Evolutionary conservation across 805 yeast genomes (phyloP), one percentile per base, ranked within the genome.

Genomic region (Ogataea philodendri): DNA sequence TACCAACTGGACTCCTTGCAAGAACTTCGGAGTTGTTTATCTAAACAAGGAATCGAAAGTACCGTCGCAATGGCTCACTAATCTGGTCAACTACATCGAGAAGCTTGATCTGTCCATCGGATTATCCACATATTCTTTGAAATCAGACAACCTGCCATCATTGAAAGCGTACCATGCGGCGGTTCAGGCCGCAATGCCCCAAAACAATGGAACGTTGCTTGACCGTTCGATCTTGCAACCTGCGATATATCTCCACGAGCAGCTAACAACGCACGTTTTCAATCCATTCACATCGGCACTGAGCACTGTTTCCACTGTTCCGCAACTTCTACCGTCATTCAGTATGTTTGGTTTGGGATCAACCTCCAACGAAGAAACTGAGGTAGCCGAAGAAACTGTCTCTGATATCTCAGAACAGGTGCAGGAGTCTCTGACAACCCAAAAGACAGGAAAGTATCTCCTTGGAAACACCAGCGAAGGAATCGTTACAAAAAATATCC

Each of bases 11-110:
- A 37, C 48, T 1, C 61, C 62, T 3, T 42, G 52, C 3, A 52
- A 59, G 32, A 53, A 60, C 31, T 60, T 55, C 47, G 66, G 66
- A 0, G 48, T 54, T 2, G 22, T 62, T 7, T 55, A 51, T 30
- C 21, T 41, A 18, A 44, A 49, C 25, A 29, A 42, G 10, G 34
- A 41, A n/a, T 48, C 55, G 5, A 44, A 31, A 44, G 48, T 51
- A 9, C 32, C 46, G 5, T 42, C 45, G 11, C 42, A 41, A 3
- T 55, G 58, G 9, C 19, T 54, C 5, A 30, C 31, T 1, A 46
- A 41, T 16, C 29, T 59, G 7, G 34, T 51, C 2, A 45, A 46
- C 19, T 42, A 52, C 45, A 20, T 55, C 10, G 53, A 66, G 46
- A 40, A 39, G 11, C 29, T 52, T 15, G 59, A 54, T 41, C 27